phyloP scores from a whole-genome alignment of 2,329 filamentous ascomycete genomes.

The Ophiostoma triangulosporum region DNA sequence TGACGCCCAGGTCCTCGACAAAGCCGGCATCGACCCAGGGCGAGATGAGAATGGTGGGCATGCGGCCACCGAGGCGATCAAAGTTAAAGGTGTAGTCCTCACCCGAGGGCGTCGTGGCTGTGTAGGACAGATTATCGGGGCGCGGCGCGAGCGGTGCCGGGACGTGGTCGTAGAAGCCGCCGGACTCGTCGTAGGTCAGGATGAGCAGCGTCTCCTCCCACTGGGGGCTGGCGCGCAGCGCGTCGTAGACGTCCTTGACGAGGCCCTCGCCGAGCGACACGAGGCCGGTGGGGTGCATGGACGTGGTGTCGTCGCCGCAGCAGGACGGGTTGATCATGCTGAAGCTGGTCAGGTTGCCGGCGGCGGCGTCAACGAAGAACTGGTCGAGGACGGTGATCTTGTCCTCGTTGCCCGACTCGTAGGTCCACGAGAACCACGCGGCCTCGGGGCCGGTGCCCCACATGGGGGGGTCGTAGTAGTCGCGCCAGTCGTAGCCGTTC shows the following conservation, averaged over 20 bases:
- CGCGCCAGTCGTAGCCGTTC: slow-evolving; percentile 28
- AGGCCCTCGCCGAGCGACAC: slow-evolving; percentile 30
- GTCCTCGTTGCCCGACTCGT: slow-evolving; percentile 21
- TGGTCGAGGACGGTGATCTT: slow-evolving; percentile 20
- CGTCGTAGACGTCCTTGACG: slow-evolving; percentile 32
- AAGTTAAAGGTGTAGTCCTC: slow-evolving; percentile 25
- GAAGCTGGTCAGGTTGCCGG: slow-evolving; percentile 29
- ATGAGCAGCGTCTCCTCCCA: slow-evolving; percentile 34
- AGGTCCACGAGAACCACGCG: slow-evolving; percentile 29
- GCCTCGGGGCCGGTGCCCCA: slow-evolving; percentile 27
- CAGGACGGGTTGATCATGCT: slow-evolving; percentile 38
- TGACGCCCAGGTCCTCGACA: slow-evolving; percentile 25
- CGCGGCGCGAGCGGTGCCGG: slow-evolving; percentile 26
- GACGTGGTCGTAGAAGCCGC: slow-evolving; percentile 34
- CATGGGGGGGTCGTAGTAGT: slow-evolving; percentile 27
- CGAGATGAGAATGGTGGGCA: slow-evolving; percentile 29
- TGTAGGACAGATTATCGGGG: slow-evolving; percentile 24
- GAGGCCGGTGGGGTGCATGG: slow-evolving; percentile 30
- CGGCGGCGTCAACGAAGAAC: slow-evolving; percentile 30
- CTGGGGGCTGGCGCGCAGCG: slow-evolving; percentile 28
- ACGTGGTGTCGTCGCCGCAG: slow-evolving; percentile 30
- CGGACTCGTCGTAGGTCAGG: slow-evolving; percentile 33
- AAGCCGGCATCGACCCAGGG: slow-evolving; percentile 29
- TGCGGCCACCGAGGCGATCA: slow-evolving; percentile 27
- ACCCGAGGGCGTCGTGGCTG: slow-evolving; percentile 23